Evolutionary conservation across 2,329 filamentous ascomycete genomes (phyloP).

Genomic region (Pseudogymnoascus sp.): DNA sequence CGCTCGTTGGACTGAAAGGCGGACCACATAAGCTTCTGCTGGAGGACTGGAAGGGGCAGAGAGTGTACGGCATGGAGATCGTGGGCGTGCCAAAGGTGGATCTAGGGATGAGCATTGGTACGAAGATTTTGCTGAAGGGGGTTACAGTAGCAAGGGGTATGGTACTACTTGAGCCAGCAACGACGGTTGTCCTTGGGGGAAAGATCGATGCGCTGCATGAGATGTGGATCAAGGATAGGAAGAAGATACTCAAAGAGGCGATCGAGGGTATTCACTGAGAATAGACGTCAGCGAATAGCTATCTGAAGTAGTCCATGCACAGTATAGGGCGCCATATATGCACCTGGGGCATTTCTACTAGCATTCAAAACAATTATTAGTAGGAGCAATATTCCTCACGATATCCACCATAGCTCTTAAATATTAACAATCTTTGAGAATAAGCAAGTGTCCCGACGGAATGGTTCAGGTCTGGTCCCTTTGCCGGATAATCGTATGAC

Average conservation of each 20-base stretch:
- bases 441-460: not conserved
- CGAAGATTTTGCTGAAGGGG: constrained; percentile 69
- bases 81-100: constrained; percentile 56
- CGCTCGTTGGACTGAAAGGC: not conserved
- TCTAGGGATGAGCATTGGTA: constrained; percentile 64
- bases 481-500: constrained; percentile 5
- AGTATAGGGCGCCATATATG: not conserved
- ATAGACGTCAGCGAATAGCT: not conserved
- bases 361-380: not conserved
- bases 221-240: constrained; percentile 64
- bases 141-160: constrained; percentile 65
- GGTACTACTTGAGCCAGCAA: constrained; percentile 65
- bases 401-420: not conserved
- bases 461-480: not conserved
- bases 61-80: constrained; percentile 66
- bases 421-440: not conserved
- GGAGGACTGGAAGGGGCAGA: constrained; percentile 67
- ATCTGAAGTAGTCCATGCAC: not conserved
- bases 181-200: constrained; percentile 70
- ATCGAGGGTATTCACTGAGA: constrained; percentile 32
- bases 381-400: not conserved
- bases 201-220: constrained; percentile 77
- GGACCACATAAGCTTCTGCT: constrained; percentile 72
- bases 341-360: not conserved
- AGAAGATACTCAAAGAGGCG: constrained; percentile 58